Base-by-base conservation (phyloP, 495 filamentous ascomycete genomes). In the Podospora australis region DNA sequence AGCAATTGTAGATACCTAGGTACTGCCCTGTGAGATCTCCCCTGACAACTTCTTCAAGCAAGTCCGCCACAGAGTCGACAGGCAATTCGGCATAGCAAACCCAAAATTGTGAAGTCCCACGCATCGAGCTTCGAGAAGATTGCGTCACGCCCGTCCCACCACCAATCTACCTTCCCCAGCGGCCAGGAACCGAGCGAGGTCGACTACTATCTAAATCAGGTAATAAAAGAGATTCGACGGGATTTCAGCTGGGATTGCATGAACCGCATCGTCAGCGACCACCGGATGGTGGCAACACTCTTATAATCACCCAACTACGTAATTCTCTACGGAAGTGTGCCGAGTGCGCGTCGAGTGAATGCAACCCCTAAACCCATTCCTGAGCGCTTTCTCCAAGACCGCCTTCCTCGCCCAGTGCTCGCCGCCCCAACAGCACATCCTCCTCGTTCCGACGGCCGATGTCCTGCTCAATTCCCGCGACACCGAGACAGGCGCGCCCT, bases 321-420 rank as follows among this genome's bases (percentile, higher is more conserved):
- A 3, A 36, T 16, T 16, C 32, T 14, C 21, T 49, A 23, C 50
- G 45, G 53, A 52, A 50, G 48, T 52, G 52, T 54, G 46, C 45
- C 51, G 54, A 51, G 30, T 45, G 30, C 56, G 49, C 55, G 58
- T 60, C 54, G 64, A 65, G 57, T 67, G 91, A 87, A 96, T 97
- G 91, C 91, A 90, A 83, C 88, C 92, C 73, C 81, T 97, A 83
- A 99, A 97, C 70, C 92, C 94, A 64, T 96, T 95, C 70, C 79
- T 99, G 63, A 83, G 87, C 75, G 87, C 94, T 74, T 96, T 97
- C 85, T 95, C 96, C 78, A 87, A 88, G 73, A 96, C 88, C 77
- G 79, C 87, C 64, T 78, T 96, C 58, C 89, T 88, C 48, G 73
- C 86, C 64, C 94, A 96, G 81, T 97, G 94, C 77, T 78, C 84